phyloP scores from a whole-genome alignment of 176 grass and related monocot genomes.

The Aechmea fasciata region DNA sequence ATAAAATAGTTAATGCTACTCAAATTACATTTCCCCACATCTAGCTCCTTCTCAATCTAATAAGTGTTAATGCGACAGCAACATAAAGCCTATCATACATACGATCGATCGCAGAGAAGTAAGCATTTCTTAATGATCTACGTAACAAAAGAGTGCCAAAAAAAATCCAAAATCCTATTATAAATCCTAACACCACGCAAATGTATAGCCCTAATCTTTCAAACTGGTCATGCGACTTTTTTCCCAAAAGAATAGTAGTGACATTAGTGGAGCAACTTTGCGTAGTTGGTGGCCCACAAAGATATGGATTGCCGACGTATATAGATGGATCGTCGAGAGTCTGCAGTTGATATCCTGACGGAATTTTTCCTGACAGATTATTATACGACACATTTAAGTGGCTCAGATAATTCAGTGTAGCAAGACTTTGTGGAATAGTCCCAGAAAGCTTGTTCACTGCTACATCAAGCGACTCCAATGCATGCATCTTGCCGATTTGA shows the following conservation, averaged over 20 bases:
- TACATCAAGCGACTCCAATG: conserved; percentile 21
- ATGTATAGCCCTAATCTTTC: neutral
- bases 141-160: neutral
- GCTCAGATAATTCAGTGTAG: conserved; percentile 12
- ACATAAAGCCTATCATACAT: neutral
- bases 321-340: too few relatives aligned
- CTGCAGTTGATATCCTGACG: too few relatives aligned
- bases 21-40: too few relatives aligned
- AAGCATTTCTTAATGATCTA: neutral
- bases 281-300: too few relatives aligned
- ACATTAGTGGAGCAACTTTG: too few relatives aligned
- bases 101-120: neutral
- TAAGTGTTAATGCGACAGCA: too few relatives aligned
- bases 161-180: conserved; percentile 1
- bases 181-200: neutral
- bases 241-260: too few relatives aligned
- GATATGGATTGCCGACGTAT: too few relatives aligned
- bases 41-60: too few relatives aligned
- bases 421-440: conserved; percentile 15
- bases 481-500: conserved; percentile 1
- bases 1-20: too few relatives aligned
- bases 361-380: too few relatives aligned
- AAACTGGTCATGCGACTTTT: neutral
- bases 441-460: conserved; percentile 18
- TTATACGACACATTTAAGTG: neutral